Evolutionary conservation across 2,329 filamentous ascomycete species (phyloP).

Genomic region (Pseudocercospora eumusae): DNA sequence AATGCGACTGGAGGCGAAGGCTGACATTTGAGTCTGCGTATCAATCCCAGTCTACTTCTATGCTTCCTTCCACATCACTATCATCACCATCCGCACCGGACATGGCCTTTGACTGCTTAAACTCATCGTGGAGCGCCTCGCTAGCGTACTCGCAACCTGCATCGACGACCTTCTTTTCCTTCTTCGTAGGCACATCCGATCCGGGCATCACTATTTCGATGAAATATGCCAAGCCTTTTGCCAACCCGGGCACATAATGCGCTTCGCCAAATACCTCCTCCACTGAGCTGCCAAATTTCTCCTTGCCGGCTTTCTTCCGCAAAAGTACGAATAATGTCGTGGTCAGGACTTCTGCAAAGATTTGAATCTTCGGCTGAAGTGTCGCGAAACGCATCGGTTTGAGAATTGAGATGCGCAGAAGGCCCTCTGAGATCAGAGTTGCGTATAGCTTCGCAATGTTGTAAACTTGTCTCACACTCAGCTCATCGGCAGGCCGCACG

Average conservation of each 20-base stretch:
- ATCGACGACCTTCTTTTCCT: slow-evolving; percentile 55
- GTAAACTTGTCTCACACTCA: slow-evolving; percentile 62
- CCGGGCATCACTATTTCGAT: slow-evolving; percentile 72
- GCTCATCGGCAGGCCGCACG: slow-evolving; percentile 57
- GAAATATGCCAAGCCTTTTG: slow-evolving; percentile 76
- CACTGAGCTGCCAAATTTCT: slow-evolving; percentile 57
- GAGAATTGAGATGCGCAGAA: slow-evolving; percentile 58
- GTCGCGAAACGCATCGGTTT: slow-evolving; percentile 76
- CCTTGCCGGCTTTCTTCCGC: slow-evolving; percentile 42
- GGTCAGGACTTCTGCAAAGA: slow-evolving; percentile 78
- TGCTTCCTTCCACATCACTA: slow-evolving; percentile 8
- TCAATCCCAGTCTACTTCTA: slow-evolving; percentile 5
- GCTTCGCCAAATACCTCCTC: slow-evolving; percentile 67
- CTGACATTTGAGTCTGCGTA: not conserved
- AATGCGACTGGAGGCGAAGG: not conserved
- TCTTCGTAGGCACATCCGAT: slow-evolving; percentile 55
- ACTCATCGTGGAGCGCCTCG: slow-evolving; percentile 29
- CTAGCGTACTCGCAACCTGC: slow-evolving; percentile 44
- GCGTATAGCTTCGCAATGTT: slow-evolving; percentile 70
- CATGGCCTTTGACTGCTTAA: not conserved
- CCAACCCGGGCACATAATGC: slow-evolving; percentile 66
- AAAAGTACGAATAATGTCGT: slow-evolving; percentile 67
- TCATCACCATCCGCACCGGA: slow-evolving; percentile 13
- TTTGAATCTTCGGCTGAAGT: slow-evolving; percentile 71
- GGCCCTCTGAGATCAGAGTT: slow-evolving; percentile 61